Evolutionary conservation across 2,329 filamentous ascomycete genomes (phyloP), one percentile per base, ranked within the genome.

Genomic region (Fusarium sp.): DNA sequence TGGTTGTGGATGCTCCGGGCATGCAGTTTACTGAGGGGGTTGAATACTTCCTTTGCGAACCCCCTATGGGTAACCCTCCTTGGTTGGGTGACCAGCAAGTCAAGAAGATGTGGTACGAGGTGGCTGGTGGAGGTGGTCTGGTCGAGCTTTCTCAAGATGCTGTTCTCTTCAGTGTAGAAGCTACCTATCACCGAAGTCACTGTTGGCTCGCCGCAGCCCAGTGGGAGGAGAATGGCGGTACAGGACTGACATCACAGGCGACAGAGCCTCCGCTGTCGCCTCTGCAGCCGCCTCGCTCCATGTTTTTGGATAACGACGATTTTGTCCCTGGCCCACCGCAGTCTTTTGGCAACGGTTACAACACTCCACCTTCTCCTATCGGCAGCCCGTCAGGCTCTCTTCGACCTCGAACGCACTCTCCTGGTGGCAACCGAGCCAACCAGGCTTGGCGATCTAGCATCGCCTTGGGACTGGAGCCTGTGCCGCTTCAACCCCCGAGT

Each of bases 31-130:
- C 86, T 0, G 85, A 92, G 46, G 88, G 84, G 2, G 89, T 92
- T 3, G 91, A 94, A 73, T 92, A 94, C 76, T 95, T 94, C 78
- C 79, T 94, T 25, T 93, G 91, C 73, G 83, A 92, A 71, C 86
- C 90, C 4, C 88, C 90, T 0, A 84, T 90, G 69, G 88, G 88
- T 15, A 87, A 88, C 50, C 81, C 86, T 0, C 91, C 91, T 1
- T 95, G 91, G 91, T 80, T 88, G 50, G 88, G 89, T 49, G 84
- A 85, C 33, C 80, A 82, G 31, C 79, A 85, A 43, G 83, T 88
- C 13, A 83, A 84, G 66, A 87, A 87, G 77, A 86, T 87, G 69
- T 92, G 89, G 89, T 92, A 91, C 73, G 85, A 89, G 63, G 85
- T 91, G 6, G 87, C 90, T 3, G 91, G 89, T 15, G 82, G 82